Conservation (phyloP, 805 yeast genomes). For the Starmerella bacillaris region DNA sequence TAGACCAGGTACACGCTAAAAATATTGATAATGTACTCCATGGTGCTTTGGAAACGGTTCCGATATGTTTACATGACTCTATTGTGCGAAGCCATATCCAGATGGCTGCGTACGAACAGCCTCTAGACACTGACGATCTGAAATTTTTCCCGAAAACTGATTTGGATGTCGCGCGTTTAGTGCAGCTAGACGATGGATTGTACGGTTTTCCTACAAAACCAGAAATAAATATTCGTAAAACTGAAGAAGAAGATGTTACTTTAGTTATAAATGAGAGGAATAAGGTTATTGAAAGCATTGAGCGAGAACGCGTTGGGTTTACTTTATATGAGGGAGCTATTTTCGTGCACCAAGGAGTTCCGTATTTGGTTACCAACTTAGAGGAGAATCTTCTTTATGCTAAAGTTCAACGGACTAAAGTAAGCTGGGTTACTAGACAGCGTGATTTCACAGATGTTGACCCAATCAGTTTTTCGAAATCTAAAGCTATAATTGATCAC, state of each 20-base stretch:
- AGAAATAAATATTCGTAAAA: conserved; percentile 61
- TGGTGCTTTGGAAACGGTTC: conserved; percentile 38
- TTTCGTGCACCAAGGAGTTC: conserved; percentile 80
- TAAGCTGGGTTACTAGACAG: conserved; percentile 85
- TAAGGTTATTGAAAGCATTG: conserved; percentile 67
- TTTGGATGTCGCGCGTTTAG: conserved; percentile 7
- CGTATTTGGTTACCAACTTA: conserved; percentile 72
- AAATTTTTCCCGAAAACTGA: conserved; percentile 34
- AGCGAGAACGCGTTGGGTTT: conserved; percentile 73
- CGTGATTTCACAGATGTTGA: conserved; percentile 89
- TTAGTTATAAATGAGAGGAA: conserved; percentile 84
- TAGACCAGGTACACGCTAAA: conserved; percentile 66
- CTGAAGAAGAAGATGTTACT: conserved; percentile 57
- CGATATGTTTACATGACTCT: conserved; percentile 42
- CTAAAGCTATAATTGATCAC: too few species aligned
- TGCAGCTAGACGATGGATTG: conserved; percentile 19
- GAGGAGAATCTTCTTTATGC: conserved; percentile 66
- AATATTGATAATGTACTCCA: conserved; percentile 45
- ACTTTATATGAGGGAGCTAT: conserved; percentile 87
- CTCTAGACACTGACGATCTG: conserved; percentile 38
- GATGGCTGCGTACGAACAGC: conserved; percentile 82
- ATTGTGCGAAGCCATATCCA: conserved; percentile 65
- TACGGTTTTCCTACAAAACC: conserved; percentile 63
- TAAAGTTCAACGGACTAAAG: conserved; percentile 70
- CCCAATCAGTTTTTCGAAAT: conserved; percentile 30